Base-by-base conservation (phyloP, 768 basidiomycete genomes). In the Strobilomyces dryophilus region DNA sequence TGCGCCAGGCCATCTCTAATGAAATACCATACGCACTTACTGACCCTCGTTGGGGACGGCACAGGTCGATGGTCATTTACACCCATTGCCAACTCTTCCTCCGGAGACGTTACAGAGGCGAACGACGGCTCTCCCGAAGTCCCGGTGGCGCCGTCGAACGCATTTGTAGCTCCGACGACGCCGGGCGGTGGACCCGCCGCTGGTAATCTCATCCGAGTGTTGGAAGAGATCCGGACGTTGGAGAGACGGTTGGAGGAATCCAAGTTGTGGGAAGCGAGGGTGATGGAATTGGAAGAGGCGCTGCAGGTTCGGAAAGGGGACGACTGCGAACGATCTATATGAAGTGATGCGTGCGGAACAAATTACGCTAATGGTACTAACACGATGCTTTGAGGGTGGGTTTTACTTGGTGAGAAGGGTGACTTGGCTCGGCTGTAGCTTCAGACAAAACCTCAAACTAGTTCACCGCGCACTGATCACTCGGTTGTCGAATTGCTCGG, bases 11-110 rank as follows among this genome's bases (percentile, higher is more conserved):
- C 93, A 0, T 85, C 89, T 0, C 72, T 98, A 54, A 81, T 83
- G 61, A 93, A 89, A 66, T 95, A 97, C 66, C 95, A 98, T 69
- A 89, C 83, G 4, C 87, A 89, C 45, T 78, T 95, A 26, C 78
- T 98, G 17, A 89, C 89, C 1, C 74, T 98, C 14, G 72, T 76
- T 8, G 92, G 92, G 8, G 87, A 89, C 45, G 79, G 78, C 1
- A 77, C 83, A 0, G 85, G 85, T 1, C 69, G 75, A 49, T 93
- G 90, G 89, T 82, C 81, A 29, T 77, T 91, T 5, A 74, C 80
- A 4, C 79, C 79, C 8, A 80, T 93, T 34, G 53, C 48, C 3
- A 11, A 31, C 31, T 29, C 63, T 15, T 18, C 51, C 7, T 9
- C 49, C 8, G n/a, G 31, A 15, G 2, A 45, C 10, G 34, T 31